phyloP scores from a whole-genome alignment of 2,329 filamentous ascomycete genomes.

The Cladosporium velox region DNA sequence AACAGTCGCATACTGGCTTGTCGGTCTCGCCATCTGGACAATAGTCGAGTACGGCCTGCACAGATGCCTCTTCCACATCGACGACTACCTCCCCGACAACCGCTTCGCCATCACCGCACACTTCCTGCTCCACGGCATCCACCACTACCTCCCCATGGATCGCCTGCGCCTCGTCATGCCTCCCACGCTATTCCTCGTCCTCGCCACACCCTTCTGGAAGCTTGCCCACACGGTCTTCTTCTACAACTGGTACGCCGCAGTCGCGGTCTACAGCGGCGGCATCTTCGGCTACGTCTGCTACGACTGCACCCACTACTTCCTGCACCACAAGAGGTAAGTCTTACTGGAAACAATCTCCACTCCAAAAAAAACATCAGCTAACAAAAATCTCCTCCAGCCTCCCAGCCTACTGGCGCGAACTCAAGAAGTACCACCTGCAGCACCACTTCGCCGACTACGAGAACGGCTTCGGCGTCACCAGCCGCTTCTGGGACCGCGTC shows the following conservation, averaged over 20 bases:
- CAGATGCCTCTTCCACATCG: constrained; percentile 89
- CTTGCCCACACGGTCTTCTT: constrained; percentile 80
- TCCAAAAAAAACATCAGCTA: constrained; percentile 14
- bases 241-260: constrained; percentile 81
- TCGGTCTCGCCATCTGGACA: constrained; percentile 81
- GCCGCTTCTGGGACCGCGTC: constrained; percentile 89
- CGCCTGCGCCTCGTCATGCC: constrained; percentile 97
- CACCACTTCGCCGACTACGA: constrained; percentile 99
- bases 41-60: constrained; percentile 88
- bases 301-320: constrained; percentile 97
- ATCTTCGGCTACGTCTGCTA: constrained; percentile 96
- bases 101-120: constrained; percentile 81
- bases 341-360: too few relatives aligned
- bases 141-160: constrained; percentile 99
- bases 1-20: constrained; percentile 62
- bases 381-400: constrained; percentile 52
- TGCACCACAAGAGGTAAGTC: constrained; percentile 82
- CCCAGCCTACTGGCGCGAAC: constrained; percentile 81
- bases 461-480: constrained; percentile 95
- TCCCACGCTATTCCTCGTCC: constrained; percentile 77
- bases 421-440: constrained; percentile 97
- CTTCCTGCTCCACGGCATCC: constrained; percentile 93
- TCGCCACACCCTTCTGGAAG: constrained; percentile 90
- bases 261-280: constrained; percentile 80
- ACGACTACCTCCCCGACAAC: constrained; percentile 91